phyloP scores from a whole-genome alignment of 768 basidiomycete genomes.

The Polyporus arcularius region DNA sequence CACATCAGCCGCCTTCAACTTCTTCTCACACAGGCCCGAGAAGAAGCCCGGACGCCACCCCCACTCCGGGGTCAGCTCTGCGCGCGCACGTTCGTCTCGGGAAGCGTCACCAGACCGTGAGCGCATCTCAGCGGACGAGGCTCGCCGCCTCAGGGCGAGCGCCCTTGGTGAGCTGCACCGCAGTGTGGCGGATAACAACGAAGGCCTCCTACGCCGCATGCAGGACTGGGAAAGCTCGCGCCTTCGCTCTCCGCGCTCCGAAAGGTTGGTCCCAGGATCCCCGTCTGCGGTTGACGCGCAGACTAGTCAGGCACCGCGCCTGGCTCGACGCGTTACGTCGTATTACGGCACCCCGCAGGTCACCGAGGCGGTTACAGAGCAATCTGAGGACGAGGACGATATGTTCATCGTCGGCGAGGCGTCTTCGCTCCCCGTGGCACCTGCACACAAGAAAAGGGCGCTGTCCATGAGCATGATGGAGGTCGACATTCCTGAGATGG shows the following conservation, averaged over 20 bases:
- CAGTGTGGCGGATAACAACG: slow-evolving; percentile 63
- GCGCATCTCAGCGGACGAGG: slow-evolving; percentile 27
- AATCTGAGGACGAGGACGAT: slow-evolving; percentile 47
- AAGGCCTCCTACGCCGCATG: slow-evolving; percentile 72
- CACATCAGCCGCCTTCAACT: slow-evolving; percentile 36
- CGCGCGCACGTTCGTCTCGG: slow-evolving; percentile 6
- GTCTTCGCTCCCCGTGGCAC: slow-evolving; percentile 18
- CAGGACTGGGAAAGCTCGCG: slow-evolving; percentile 65
- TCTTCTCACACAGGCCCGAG: slow-evolving; percentile 28
- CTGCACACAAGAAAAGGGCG: slow-evolving; percentile 41
- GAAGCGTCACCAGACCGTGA: slow-evolving; percentile 12
- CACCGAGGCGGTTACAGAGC: slow-evolving; percentile 15
- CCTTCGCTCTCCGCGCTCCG: slow-evolving; percentile 30
- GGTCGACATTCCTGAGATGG: slow-evolving; percentile 30
- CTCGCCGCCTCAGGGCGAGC: slow-evolving; percentile 53
- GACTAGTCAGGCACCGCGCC: background rate
- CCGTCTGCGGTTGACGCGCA: background rate
- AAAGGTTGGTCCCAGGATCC: background rate
- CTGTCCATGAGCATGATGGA: slow-evolving; percentile 49
- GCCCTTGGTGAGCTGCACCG: slow-evolving; percentile 68
- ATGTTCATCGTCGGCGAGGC: slow-evolving; percentile 56
- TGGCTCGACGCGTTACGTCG: slow-evolving; percentile 12
- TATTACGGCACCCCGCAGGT: slow-evolving; percentile 16
- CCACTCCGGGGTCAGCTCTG: background rate
- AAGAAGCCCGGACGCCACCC: slow-evolving; percentile 7